Evolutionary conservation across 2,329 filamentous ascomycete species (phyloP).

Genomic region (Ilyonectria destructans): DNA sequence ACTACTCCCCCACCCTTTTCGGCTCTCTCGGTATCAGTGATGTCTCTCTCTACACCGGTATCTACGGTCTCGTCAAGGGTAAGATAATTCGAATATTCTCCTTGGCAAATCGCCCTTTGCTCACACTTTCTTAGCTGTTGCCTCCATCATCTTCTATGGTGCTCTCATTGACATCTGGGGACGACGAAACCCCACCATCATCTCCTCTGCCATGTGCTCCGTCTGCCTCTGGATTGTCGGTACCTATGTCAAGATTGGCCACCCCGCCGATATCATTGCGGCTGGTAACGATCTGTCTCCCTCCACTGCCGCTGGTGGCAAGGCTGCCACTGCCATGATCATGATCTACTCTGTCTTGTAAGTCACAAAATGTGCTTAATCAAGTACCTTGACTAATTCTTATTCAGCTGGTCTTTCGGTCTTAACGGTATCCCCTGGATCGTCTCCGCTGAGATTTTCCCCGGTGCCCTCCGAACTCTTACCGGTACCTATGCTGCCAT

Average conservation of each 20-base stretch:
- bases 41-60: slow-evolving; percentile 64
- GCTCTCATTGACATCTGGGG: slow-evolving; percentile 60
- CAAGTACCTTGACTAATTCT: neutral
- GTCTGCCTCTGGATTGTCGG: slow-evolving; percentile 68
- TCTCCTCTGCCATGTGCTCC: slow-evolving; percentile 65
- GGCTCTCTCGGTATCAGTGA: slow-evolving; percentile 63
- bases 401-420: slow-evolving; percentile 59
- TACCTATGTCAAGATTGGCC: slow-evolving; percentile 68
- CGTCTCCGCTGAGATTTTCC: slow-evolving; percentile 62
- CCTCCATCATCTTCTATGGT: slow-evolving; percentile 60
- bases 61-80: slow-evolving; percentile 65
- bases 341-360: slow-evolving; percentile 71
- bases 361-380: slow-evolving; percentile 34
- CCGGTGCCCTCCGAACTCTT: slow-evolving; percentile 60
- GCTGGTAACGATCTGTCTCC: slow-evolving; percentile 60
- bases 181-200: slow-evolving; percentile 60
- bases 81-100: neutral
- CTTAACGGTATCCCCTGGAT: slow-evolving; percentile 65
- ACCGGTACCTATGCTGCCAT: slow-evolving; percentile 60
- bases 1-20: slow-evolving; percentile 61
- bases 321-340: slow-evolving; percentile 69
- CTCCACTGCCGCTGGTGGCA: slow-evolving; percentile 63
- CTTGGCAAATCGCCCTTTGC: neutral
- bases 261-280: slow-evolving; percentile 63
- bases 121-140: slow-evolving; percentile 50